A percentile compares a stretch with the other conserved stretches of the same genome.
Conservation (phyloP, 129 eudicot genomes). For the Flaveria ramosissima region DNA sequence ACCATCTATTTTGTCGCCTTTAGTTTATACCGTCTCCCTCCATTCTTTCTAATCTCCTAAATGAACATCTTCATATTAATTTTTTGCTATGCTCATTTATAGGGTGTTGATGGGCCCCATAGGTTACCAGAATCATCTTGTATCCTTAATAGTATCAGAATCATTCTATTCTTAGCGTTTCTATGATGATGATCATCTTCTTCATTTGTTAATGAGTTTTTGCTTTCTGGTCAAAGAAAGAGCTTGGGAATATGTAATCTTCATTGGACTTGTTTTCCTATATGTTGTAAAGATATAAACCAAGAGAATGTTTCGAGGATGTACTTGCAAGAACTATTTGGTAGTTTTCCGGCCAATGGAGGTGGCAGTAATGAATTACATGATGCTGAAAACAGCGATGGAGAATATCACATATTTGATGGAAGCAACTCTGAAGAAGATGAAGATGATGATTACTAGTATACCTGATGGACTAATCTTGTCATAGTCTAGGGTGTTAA, state of each 20-base stretch:
- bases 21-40: no score
- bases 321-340: constrained; percentile 84
- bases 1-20: neutral
- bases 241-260: neutral
- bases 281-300: constrained; percentile 49
- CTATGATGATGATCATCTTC: neutral
- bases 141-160: constrained; percentile 48
- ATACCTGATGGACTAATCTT: neutral
- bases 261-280: constrained; percentile 40
- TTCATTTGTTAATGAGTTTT: neutral
- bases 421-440: constrained; percentile 49
- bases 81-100: constrained; percentile 11
- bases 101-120: constrained; percentile 57
- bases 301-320: constrained; percentile 65
- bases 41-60: no score
- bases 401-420: constrained; percentile 74
- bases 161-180: constrained; percentile 1
- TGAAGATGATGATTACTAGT: constrained; percentile 48
- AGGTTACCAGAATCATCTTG: constrained; percentile 52
- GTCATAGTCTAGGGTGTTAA: no score
- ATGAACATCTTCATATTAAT: neutral
- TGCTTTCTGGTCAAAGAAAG: constrained; percentile 1
- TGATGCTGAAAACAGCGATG: constrained; percentile 56
- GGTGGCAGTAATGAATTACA: constrained; percentile 37
- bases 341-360: constrained; percentile 64